Evolutionary conservation across 2,329 filamentous ascomycete genomes (phyloP), one percentile per base, ranked within the genome.

Genomic region (Nakataea oryzae): DNA sequence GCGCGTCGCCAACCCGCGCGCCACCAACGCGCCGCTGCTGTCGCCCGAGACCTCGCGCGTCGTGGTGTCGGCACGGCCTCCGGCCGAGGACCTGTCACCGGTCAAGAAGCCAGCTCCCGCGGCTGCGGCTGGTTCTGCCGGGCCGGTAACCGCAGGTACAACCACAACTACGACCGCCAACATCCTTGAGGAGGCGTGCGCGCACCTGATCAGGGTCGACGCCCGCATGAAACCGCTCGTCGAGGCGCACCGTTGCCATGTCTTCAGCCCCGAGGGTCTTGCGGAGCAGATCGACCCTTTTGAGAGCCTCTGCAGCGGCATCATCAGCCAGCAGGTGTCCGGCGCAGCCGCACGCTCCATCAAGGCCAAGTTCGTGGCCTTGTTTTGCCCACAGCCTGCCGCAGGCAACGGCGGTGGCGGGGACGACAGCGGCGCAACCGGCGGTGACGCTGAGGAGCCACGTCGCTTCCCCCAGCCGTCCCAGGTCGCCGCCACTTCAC

Each of bases 291-390:
- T 97, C 64, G 91, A 97, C 74, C 95, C 95, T 0, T 99, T 97
- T 70, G 87, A 89, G 68, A 87, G 85, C 63, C 81, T 99, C 41
- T 83, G 85, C 54, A 93, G 88, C 73, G 89, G 92, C 60, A 97
- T 99, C 71, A 96, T 97, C 69, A 92, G 91, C 61, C 95, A 97
- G 75, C 95, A 99, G 77, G 93, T 99, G 26, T 96, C 92, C 0
- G 92, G 93, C 24, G 91, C 92, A 7, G 95, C 95, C 0, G 95
- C 95, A 14, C 88, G 85, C 67, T 90, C 90, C 7, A 97, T 99
- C 76, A 93, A 93, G 73, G 83, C 83, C 59, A 93, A 91, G 66
- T 97, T 97, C 72, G 76, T 96, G 26, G 80, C 78, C 1, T 76
- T 97, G 7, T 97, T 96, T 73, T 68, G 73, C 47, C 41, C 41